These are phyloP conservation scores for Reutealis trisperma DNA, from an alignment of 345 rosid genomes.

Conservation along the genomic window DNA sequence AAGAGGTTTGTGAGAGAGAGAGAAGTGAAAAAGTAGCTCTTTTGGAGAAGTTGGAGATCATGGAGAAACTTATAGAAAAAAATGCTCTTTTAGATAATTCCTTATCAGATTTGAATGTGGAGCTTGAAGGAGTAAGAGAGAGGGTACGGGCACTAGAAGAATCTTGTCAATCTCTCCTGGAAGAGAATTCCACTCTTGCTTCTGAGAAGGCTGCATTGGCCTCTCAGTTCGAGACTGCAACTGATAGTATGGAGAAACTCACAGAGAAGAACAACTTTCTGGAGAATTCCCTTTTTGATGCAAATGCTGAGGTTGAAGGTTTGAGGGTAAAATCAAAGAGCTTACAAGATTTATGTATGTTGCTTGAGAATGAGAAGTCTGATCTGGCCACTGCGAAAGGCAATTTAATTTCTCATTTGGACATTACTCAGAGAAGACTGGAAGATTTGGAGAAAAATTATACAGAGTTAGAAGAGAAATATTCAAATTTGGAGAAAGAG, in stretches of 20 bases:
- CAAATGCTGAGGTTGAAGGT: slow-evolving; percentile 73
- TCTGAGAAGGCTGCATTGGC: slow-evolving; percentile 60
- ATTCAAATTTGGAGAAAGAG: slow-evolving; percentile 52
- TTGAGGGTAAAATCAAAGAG: slow-evolving; percentile 52
- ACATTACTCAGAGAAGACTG: slow-evolving; percentile 44
- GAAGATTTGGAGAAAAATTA: slow-evolving; percentile 60
- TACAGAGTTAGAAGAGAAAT: slow-evolving; percentile 48
- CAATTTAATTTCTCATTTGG: slow-evolving; percentile 56
- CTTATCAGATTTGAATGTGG: slow-evolving; percentile 79
- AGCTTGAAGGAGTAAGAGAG: slow-evolving; percentile 70
- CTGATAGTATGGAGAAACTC: slow-evolving; percentile 56
- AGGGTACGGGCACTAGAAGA: slow-evolving; percentile 70
- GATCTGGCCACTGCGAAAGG: slow-evolving; percentile 51
- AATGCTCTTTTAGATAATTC: slow-evolving; percentile 82
- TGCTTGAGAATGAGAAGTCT: slow-evolving; percentile 66
- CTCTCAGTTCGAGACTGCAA: slow-evolving; percentile 56
- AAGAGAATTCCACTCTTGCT: slow-evolving; percentile 64
- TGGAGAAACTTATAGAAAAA: slow-evolving; percentile 81
- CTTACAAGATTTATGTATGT: slow-evolving; percentile 59
- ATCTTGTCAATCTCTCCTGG: slow-evolving; percentile 52
- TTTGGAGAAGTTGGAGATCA: slow-evolving; percentile 64
- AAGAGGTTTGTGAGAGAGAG: slow-evolving; percentile 55
- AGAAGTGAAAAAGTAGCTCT: slow-evolving; percentile 53
- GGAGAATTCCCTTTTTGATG: slow-evolving; percentile 73
- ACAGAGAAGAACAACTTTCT: slow-evolving; percentile 59